Conservation (phyloP, 257 asterid genomes). For the Jasminum sambac region DNA sequence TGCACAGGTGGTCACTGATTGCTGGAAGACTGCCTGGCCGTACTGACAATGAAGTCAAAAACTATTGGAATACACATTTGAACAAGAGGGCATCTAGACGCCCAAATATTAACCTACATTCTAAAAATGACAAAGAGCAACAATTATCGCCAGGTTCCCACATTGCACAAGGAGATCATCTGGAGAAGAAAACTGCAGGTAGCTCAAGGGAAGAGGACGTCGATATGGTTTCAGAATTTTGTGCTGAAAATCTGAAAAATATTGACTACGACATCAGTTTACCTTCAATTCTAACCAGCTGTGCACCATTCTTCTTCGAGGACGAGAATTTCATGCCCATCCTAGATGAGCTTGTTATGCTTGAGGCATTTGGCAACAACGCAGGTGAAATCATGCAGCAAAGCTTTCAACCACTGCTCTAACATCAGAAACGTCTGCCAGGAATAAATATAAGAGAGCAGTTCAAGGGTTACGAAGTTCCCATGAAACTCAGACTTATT, state of each 20-base stretch:
- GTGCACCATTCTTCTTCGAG: constrained; percentile 22
- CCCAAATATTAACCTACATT: constrained; percentile 12
- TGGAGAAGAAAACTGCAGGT: background rate
- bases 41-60: constrained; percentile 62
- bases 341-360: constrained; percentile 29
- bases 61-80: constrained; percentile 71
- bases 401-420: constrained; percentile 18
- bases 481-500: background rate
- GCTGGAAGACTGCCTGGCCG: constrained; percentile 67
- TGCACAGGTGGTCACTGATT: constrained; percentile 53
- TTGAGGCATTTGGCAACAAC: constrained; percentile 29
- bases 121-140: background rate
- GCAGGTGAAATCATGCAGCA: constrained; percentile 18
- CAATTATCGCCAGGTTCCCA: constrained; percentile 3
- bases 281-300: constrained; percentile 14
- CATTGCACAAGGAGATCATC: background rate
- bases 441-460: background rate
- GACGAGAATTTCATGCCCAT: constrained; percentile 37
- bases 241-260: constrained; percentile 22
- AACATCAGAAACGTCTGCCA: background rate
- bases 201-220: constrained; percentile 20
- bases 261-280: constrained; percentile 14
- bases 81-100: constrained; percentile 39
- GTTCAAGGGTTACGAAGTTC: background rate
- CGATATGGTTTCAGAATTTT: constrained; percentile 17